These are phyloP conservation scores for Coniosporium apollinis DNA, from an alignment of 495 filamentous ascomycete genomes.

Conservation along the genomic window DNA sequence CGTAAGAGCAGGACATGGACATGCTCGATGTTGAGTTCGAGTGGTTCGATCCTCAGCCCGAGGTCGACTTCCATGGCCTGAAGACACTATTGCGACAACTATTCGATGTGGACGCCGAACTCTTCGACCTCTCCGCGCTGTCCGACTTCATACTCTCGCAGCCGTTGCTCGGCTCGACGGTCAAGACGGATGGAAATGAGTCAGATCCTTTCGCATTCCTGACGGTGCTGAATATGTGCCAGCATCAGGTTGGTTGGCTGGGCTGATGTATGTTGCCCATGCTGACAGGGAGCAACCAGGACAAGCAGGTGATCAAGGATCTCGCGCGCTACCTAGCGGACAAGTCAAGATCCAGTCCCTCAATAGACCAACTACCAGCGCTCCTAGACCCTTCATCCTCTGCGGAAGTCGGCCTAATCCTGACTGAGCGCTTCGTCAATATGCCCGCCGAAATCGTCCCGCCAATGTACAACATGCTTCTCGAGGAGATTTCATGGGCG, in stretches of 20 bases:
- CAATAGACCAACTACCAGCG: slow-evolving; percentile 33
- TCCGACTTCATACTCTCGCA: slow-evolving; percentile 81
- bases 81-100: slow-evolving; percentile 84
- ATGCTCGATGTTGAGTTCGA: slow-evolving; percentile 95
- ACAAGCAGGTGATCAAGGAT: slow-evolving; percentile 50
- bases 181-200: slow-evolving; percentile 89
- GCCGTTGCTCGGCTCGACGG: slow-evolving; percentile 75
- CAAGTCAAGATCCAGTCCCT: slow-evolving; percentile 37
- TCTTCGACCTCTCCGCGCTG: slow-evolving; percentile 75
- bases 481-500: slow-evolving; percentile 82
- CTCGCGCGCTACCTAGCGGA: slow-evolving; percentile 52
- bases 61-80: slow-evolving; percentile 86
- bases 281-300: too few species aligned
- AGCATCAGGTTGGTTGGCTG: slow-evolving; percentile 41
- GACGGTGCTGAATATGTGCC: slow-evolving; percentile 69
- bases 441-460: slow-evolving; percentile 82
- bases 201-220: slow-evolving; percentile 90
- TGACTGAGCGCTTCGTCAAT: slow-evolving; percentile 88
- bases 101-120: slow-evolving; percentile 70
- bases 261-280: too few species aligned
- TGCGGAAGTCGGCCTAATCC: slow-evolving; percentile 59
- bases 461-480: slow-evolving; percentile 91
- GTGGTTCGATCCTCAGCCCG: slow-evolving; percentile 86
- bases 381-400: slow-evolving; percentile 37
- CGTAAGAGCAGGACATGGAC: slow-evolving; percentile 49